Conservation (phyloP, 192 early-diverging fungal species). For the Coemansia sp. region DNA sequence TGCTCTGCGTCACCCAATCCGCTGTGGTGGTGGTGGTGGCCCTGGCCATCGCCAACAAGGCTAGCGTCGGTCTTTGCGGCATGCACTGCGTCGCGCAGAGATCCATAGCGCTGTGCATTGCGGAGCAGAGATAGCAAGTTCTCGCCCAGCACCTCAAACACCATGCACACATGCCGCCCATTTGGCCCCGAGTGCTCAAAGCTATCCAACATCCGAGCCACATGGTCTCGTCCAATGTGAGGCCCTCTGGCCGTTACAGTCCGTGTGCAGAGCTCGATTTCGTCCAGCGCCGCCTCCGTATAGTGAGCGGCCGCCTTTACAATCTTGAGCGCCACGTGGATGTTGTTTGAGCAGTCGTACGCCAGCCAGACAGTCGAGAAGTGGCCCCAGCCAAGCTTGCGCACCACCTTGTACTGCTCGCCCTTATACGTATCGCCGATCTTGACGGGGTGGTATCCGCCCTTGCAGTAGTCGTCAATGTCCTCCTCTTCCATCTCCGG, state of each 20-base stretch:
- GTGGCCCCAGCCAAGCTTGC: constrained; percentile 98
- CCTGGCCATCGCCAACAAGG: constrained; percentile 19
- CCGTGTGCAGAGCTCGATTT: constrained; percentile 88
- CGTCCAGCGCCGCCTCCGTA: constrained; percentile 92
- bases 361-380: constrained; percentile 98
- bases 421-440: constrained; percentile 80
- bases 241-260: constrained; percentile 57
- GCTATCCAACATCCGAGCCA: constrained; percentile 89
- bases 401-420: constrained; percentile 76
- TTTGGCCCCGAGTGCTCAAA: constrained; percentile 88
- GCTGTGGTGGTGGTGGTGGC: neutral
- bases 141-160: constrained; percentile 95
- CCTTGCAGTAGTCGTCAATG: constrained; percentile 84
- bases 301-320: constrained; percentile 95
- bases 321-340: constrained; percentile 93
- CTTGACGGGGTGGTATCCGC: constrained; percentile 90
- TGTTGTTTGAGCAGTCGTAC: constrained; percentile 66
- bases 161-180: constrained; percentile 94
- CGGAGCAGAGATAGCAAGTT: constrained; percentile 89
- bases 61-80: constrained; percentile 19
- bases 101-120: constrained; percentile 45
- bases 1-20: neutral
- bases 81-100: constrained; percentile 27
- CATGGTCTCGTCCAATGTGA: constrained; percentile 51
- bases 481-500: constrained; percentile 81